A percentile compares a stretch with the other conserved stretches of the same genome.
Conservation (phyloP, 768 basidiomycete species). For the Amanita exitialis region DNA sequence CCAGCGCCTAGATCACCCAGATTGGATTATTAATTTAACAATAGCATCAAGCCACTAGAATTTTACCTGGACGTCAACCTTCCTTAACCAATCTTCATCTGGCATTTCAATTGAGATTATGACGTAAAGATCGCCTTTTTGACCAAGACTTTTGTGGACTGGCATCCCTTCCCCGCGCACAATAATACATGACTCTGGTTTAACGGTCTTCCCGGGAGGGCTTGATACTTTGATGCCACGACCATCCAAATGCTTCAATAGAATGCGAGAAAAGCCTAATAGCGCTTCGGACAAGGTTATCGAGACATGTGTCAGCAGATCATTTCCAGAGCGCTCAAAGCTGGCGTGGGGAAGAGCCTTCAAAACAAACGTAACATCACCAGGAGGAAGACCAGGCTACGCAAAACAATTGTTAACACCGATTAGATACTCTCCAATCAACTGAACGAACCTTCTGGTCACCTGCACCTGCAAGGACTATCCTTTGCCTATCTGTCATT, state of each 20-base stretch:
- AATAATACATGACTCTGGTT: conserved; percentile 62
- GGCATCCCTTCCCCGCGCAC: conserved; percentile 91
- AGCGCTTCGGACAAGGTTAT: conserved; percentile 92
- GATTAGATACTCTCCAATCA: background rate
- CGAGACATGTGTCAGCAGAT: conserved; percentile 70
- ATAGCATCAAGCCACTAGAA: background rate
- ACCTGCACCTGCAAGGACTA: conserved; percentile 85
- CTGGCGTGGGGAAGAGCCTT: conserved; percentile 58
- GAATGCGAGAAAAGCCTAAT: conserved; percentile 86
- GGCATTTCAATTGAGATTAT: conserved; percentile 89
- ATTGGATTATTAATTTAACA: background rate
- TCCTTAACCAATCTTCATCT: conserved; percentile 60
- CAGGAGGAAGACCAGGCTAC: conserved; percentile 79
- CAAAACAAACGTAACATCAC: conserved; percentile 85
- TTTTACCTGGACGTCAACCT: conserved; percentile 48
- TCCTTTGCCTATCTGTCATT: conserved; percentile 74
- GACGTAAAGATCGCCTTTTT: conserved; percentile 76
- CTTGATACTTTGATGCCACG: conserved; percentile 76
- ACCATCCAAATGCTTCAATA: conserved; percentile 89
- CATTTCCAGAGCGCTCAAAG: conserved; percentile 76
- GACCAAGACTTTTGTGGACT: conserved; percentile 47
- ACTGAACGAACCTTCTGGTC: conserved; percentile 64
- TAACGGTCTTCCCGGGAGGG: conserved; percentile 68
- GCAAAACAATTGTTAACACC: background rate
- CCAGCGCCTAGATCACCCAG: conserved; percentile 40